Evolutionary conservation across 148 eudicot species (phyloP).

Genomic region (Fagopyrum esculentum): DNA sequence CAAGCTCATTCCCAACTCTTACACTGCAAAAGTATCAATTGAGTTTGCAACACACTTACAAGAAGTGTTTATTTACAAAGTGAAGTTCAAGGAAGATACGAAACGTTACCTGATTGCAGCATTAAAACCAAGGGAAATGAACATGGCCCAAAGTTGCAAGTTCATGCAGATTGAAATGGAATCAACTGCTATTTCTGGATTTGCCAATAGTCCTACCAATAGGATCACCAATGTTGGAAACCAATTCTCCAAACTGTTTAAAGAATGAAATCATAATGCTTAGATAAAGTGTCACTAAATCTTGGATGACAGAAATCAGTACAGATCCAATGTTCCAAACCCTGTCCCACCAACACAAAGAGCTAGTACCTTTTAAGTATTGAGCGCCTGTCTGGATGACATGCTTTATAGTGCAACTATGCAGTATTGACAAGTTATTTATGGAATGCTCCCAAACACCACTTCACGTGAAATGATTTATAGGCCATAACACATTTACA

Average conservation of each 20-base stretch:
- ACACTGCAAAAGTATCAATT: slow-evolving; percentile 26
- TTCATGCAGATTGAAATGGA: slow-evolving; percentile 47
- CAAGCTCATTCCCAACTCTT: slow-evolving; percentile 52
- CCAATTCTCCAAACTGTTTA: slow-evolving; percentile 56
- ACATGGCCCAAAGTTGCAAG: slow-evolving; percentile 41
- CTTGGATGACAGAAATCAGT: background rate
- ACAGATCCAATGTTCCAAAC: no score
- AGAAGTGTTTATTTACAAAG: background rate
- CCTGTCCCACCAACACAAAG: no score
- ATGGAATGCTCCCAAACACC: no score
- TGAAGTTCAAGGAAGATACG: background rate
- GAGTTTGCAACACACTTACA: background rate
- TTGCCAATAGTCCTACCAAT: slow-evolving; percentile 48
- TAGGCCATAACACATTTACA: no score
- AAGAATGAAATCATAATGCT: background rate
- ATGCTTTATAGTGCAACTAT: no score
- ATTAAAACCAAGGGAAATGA: slow-evolving; percentile 43
- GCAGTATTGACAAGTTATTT: no score
- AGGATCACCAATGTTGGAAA: slow-evolving; percentile 38
- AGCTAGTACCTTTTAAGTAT: no score
- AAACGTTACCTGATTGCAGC: slow-evolving; percentile 40
- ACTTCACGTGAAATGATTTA: no score
- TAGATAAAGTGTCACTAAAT: background rate
- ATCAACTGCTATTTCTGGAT: slow-evolving; percentile 39
- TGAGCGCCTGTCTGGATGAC: no score